Percentiles rank a stretch among this genome's conserved stretches.
Conservation (phyloP, 2,329 filamentous ascomycete species). For the Eutypella sp. region DNA sequence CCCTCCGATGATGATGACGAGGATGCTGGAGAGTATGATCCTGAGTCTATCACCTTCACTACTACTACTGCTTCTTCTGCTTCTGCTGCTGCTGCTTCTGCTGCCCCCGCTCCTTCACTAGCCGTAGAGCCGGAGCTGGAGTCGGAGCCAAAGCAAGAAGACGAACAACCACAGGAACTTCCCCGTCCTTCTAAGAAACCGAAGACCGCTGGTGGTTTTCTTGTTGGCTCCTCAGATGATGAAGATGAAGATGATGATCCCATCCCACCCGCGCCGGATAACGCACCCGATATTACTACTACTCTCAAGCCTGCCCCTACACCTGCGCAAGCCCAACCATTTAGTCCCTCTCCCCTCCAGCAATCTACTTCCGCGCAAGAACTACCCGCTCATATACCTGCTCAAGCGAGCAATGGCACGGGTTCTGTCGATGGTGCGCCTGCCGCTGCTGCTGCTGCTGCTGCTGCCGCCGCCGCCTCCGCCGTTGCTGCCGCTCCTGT, state of each 20-base stretch:
- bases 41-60: constrained; percentile 46
- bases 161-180: constrained; percentile 22
- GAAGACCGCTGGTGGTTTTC: constrained; percentile 55
- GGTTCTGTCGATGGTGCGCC: constrained; percentile 3
- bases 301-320: constrained; percentile 20
- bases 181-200: constrained; percentile 48
- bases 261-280: too few species aligned
- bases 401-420: constrained; percentile 12
- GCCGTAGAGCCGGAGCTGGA: constrained; percentile 22
- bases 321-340: constrained; percentile 12
- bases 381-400: background rate
- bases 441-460: constrained; percentile 16
- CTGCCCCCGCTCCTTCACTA: constrained; percentile 15
- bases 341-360: constrained; percentile 19
- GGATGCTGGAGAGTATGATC: constrained; percentile 54
- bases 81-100: constrained; percentile 4
- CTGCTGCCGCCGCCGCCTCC: constrained; percentile 57
- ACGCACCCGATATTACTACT: constrained; percentile 8
- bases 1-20: constrained; percentile 44
- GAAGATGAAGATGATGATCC: constrained; percentile 40
- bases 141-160: constrained; percentile 20
- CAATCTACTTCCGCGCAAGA: constrained; percentile 17
- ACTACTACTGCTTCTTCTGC: constrained; percentile 7
- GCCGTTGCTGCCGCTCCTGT: constrained; percentile 13
- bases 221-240: constrained; percentile 56